Conservation (phyloP, 257 asterid species). For the Gynochthodes officinalis region DNA sequence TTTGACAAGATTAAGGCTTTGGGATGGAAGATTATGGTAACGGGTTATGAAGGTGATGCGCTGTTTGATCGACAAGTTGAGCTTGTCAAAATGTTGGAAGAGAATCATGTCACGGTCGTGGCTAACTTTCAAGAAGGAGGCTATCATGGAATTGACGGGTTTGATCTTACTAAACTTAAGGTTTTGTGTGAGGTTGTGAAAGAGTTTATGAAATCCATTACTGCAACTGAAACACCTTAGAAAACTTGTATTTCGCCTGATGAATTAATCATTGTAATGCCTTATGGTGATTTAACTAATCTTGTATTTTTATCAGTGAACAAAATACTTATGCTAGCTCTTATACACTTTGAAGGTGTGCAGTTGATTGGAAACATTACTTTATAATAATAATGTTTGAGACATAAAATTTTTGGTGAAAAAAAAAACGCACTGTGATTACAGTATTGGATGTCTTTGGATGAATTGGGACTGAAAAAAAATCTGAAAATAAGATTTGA, state of each 20-base stretch:
- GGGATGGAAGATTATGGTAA: slow-evolving; percentile 23
- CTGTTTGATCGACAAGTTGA: slow-evolving; percentile 17
- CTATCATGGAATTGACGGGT: not conserved
- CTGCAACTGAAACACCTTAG: not conserved
- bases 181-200: not conserved
- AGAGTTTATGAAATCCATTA: not conserved
- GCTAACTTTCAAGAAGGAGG: slow-evolving; percentile 13
- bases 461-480: too few relatives aligned
- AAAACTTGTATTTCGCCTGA: not conserved
- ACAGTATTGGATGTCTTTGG: too few relatives aligned
- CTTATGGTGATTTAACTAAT: not conserved
- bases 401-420: too few relatives aligned
- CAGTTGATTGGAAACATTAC: too few relatives aligned
- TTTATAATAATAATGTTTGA: too few relatives aligned
- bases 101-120: not conserved
- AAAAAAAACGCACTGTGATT: too few relatives aligned
- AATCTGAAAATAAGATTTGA: too few relatives aligned
- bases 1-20: slow-evolving; percentile 16
- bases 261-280: not conserved
- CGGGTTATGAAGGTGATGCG: not conserved
- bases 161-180: not conserved
- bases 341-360: too few relatives aligned
- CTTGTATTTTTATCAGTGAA: too few relatives aligned
- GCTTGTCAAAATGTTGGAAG: slow-evolving; percentile 14
- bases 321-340: too few relatives aligned